Conservation (phyloP, 2,329 filamentous ascomycete species). For the Gaeumannomyces sp. region DNA sequence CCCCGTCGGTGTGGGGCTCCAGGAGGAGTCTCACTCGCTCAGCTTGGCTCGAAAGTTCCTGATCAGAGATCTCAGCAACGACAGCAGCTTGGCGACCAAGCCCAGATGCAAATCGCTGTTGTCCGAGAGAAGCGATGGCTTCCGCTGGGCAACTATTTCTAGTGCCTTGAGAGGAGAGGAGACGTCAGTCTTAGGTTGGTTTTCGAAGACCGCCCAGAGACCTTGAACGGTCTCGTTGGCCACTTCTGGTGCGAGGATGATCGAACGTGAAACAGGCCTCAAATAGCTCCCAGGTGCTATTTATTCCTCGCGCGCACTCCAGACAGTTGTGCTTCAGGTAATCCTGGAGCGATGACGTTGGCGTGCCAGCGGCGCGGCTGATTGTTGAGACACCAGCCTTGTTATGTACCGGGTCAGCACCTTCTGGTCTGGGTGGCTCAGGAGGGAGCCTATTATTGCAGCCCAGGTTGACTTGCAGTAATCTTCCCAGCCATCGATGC, state of each 20-base stretch:
- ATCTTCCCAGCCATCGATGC: slow-evolving; percentile 30
- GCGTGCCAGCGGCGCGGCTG: slow-evolving; percentile 32
- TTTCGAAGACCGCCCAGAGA: slow-evolving; percentile 21
- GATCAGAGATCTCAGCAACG: slow-evolving; percentile 45
- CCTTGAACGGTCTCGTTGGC: slow-evolving; percentile 24
- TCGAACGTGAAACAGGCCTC: slow-evolving; percentile 40
- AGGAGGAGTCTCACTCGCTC: slow-evolving; percentile 37
- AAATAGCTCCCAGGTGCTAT: slow-evolving; percentile 38
- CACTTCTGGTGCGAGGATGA: slow-evolving; percentile 29
- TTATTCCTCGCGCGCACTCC: slow-evolving; percentile 28
- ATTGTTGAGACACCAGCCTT: slow-evolving; percentile 40
- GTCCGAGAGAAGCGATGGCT: slow-evolving; percentile 36
- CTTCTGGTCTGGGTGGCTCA: slow-evolving; percentile 26
- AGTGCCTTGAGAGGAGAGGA: slow-evolving; percentile 36
- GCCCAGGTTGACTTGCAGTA: slow-evolving; percentile 39
- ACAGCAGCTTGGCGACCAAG: slow-evolving; percentile 46
- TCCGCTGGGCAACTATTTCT: slow-evolving; percentile 40
- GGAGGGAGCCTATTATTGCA: slow-evolving; percentile 34
- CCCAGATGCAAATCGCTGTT: slow-evolving; percentile 41
- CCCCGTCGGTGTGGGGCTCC: slow-evolving; percentile 35
- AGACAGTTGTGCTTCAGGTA: slow-evolving; percentile 37
- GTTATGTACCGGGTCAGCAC: slow-evolving; percentile 30
- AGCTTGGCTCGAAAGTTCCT: slow-evolving; percentile 33
- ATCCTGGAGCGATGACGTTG: slow-evolving; percentile 36
- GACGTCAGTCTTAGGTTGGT: slow-evolving; percentile 14